Evolutionary conservation across 257 asterid genomes (phyloP).

Genomic region (Fraxinus pennsylvanica): DNA sequence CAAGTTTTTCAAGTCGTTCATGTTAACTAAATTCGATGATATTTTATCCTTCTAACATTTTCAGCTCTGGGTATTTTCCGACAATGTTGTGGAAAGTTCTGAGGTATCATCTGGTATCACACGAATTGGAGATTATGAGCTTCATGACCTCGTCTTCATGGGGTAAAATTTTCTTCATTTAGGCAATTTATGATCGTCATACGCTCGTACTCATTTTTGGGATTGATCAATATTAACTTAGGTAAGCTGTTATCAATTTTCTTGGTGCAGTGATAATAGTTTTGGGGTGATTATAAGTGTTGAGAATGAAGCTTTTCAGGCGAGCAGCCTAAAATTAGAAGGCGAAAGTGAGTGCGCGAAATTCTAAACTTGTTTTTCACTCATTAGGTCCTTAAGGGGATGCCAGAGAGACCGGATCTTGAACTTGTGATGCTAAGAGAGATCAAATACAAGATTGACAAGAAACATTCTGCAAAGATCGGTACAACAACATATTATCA

Average conservation of each 20-base stretch:
- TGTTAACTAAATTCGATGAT: background rate
- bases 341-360: background rate
- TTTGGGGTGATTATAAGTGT: slow-evolving; percentile 93
- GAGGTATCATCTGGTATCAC: slow-evolving; percentile 92
- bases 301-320: slow-evolving; percentile 96
- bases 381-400: slow-evolving; percentile 87
- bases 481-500: slow-evolving; percentile 64
- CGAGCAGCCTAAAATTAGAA: slow-evolving; percentile 26
- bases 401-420: slow-evolving; percentile 84
- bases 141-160: slow-evolving; percentile 87
- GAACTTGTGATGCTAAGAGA: slow-evolving; percentile 88
- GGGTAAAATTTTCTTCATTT: slow-evolving; percentile 48
- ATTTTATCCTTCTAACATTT: background rate
- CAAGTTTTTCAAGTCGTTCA: slow-evolving; percentile 1
- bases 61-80: slow-evolving; percentile 90
- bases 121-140: slow-evolving; percentile 89
- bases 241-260: background rate
- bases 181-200: background rate
- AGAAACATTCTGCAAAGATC: slow-evolving; percentile 66
- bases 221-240: background rate
- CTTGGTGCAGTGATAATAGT: slow-evolving; percentile 72
- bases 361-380: slow-evolving; percentile 28
- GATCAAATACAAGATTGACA: slow-evolving; percentile 80
- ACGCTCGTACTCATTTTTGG: background rate
- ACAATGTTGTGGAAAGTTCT: slow-evolving; percentile 91